A percentile compares a stretch with the other conserved stretches of the same genome.
These are phyloP conservation scores for Paraurostyla sp. DNA, from an alignment of 73 alveolate genomes.

Conservation along the genomic window DNA sequence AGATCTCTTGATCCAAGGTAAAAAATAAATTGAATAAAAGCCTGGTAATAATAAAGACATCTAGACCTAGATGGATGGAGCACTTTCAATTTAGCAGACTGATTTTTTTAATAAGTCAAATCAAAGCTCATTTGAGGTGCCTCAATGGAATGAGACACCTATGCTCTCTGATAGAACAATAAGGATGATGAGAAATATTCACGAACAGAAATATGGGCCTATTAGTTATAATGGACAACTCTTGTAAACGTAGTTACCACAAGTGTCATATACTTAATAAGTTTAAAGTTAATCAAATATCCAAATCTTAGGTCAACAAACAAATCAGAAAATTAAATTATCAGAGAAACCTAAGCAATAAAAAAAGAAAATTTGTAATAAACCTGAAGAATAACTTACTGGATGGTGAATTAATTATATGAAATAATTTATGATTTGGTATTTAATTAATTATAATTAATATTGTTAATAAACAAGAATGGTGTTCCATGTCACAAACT, in stretches of 20 bases:
- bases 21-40: too few species aligned
- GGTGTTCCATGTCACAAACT: slow-evolving; percentile 80
- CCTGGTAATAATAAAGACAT: too few species aligned
- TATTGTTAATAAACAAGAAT: slow-evolving; percentile 49
- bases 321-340: background rate
- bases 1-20: too few species aligned
- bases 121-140: background rate
- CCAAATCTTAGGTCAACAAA: background rate
- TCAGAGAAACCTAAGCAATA: background rate
- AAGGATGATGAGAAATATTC: background rate
- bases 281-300: too few species aligned
- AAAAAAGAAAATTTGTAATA: background rate
- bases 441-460: slow-evolving; percentile 31
- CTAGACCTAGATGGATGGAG: too few species aligned
- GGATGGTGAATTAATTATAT: background rate
- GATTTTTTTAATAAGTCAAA: too few species aligned
- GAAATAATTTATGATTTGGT: background rate
- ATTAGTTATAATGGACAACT: background rate
- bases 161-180: slow-evolving; percentile 33
- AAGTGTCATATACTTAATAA: too few species aligned
- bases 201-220: background rate
- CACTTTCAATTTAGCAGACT: too few species aligned
- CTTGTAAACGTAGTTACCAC: too few species aligned
- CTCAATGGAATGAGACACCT: slow-evolving; percentile 43
- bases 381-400: background rate